phyloP scores from a whole-genome alignment of 129 eudicot genomes.

The Artemisia annua region DNA sequence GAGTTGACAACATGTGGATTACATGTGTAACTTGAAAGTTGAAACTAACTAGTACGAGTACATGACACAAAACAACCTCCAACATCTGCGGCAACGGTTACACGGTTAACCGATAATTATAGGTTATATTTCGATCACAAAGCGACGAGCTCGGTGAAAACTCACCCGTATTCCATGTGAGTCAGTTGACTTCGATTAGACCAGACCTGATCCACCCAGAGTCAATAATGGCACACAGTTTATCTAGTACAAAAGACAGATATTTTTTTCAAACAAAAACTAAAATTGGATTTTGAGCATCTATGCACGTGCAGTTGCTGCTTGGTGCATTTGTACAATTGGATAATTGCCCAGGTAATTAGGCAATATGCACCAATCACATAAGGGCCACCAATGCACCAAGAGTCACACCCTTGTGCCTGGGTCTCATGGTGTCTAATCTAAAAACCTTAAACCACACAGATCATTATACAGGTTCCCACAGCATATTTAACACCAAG shows the following conservation, averaged over 20 bases:
- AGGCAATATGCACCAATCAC: slow-evolving; percentile 19
- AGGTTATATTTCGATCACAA: too few relatives aligned
- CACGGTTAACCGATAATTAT: too few relatives aligned
- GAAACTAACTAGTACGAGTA: slow-evolving; percentile 11
- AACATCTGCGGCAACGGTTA: slow-evolving; percentile 2
- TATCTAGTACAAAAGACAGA: too few relatives aligned
- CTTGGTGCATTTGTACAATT: slow-evolving; percentile 29
- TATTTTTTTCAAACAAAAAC: background rate
- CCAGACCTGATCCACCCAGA: too few relatives aligned
- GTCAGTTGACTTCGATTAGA: too few relatives aligned
- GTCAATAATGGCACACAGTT: too few relatives aligned
- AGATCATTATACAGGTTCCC: background rate
- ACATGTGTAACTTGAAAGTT: slow-evolving; percentile 16
- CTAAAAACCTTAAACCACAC: slow-evolving; percentile 5
- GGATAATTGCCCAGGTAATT: slow-evolving; percentile 17
- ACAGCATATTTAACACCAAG: background rate
- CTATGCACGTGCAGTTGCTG: slow-evolving; percentile 29
- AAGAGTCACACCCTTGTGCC: slow-evolving; percentile 29
- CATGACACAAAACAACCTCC: slow-evolving; percentile 9
- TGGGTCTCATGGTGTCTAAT: slow-evolving; percentile 15
- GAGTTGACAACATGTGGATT: background rate
- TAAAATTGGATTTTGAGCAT: slow-evolving; percentile 17
- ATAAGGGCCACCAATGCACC: slow-evolving; percentile 20
- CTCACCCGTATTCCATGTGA: too few relatives aligned
- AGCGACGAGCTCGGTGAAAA: too few relatives aligned